Evolutionary conservation across 2,329 filamentous ascomycete species (phyloP).

Genomic region (Huntiella decipiens): DNA sequence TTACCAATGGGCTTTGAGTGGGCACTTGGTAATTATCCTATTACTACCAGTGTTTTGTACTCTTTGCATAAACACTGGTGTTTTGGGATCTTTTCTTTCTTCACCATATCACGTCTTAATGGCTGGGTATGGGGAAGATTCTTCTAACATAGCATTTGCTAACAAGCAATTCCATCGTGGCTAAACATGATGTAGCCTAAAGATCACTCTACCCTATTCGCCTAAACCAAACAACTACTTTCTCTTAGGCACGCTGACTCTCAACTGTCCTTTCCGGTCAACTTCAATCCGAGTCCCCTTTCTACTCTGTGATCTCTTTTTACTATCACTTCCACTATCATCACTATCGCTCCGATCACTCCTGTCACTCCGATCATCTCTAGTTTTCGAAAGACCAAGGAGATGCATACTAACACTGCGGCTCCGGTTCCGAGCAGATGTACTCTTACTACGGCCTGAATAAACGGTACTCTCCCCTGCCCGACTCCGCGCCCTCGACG

Average conservation of each 20-base stretch:
- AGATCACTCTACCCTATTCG: background rate
- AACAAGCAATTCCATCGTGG: background rate
- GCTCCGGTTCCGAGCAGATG: background rate
- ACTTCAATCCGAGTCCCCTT: conserved; percentile 55
- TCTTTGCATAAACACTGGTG: background rate
- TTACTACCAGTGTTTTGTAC: background rate
- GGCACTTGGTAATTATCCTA: background rate
- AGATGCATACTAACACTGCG: background rate
- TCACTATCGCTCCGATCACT: conserved; percentile 38
- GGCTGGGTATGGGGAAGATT: conserved; percentile 11
- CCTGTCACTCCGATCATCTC: background rate
- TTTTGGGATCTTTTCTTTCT: conserved; percentile 8
- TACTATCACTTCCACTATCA: conserved; percentile 43
- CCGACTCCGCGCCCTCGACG: background rate
- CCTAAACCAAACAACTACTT: background rate
- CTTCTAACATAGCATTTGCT: background rate
- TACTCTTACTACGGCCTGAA: too few relatives aligned
- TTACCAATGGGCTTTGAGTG: too few relatives aligned
- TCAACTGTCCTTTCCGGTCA: conserved; percentile 92
- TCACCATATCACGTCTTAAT: conserved; percentile 12
- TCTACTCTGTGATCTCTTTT: conserved; percentile 29
- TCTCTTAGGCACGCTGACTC: conserved; percentile 55
- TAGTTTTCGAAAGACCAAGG: background rate
- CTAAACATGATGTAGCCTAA: background rate
- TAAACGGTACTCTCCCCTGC: background rate